Evolutionary conservation across 2,329 filamentous ascomycete genomes (phyloP).

Genomic region (Leptodontidium sp.): DNA sequence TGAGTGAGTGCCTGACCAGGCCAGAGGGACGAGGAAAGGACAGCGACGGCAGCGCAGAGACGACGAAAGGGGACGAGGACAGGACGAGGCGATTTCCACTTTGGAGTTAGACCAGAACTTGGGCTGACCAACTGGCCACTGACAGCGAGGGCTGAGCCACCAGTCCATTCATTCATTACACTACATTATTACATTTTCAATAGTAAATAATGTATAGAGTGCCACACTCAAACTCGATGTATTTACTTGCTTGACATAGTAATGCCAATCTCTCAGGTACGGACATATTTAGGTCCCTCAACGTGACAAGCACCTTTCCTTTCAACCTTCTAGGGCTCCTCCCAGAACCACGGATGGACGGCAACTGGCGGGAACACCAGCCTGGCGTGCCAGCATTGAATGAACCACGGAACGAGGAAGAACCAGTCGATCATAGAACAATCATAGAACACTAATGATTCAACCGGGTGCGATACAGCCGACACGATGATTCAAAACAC

Average conservation of each 20-base stretch:
- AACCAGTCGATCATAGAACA: conserved; percentile 18
- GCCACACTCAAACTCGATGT: too few relatives aligned
- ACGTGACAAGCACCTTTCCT: conserved; percentile 2
- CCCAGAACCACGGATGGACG: conserved; percentile 2
- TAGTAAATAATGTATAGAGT: neutral
- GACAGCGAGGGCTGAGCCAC: neutral
- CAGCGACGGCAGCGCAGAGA: too few relatives aligned
- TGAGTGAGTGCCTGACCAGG: neutral
- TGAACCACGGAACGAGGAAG: neutral
- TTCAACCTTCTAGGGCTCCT: neutral
- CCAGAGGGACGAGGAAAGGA: neutral
- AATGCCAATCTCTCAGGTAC: neutral
- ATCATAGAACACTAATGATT: conserved; percentile 9
- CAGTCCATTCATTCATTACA: neutral
- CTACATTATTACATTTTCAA: neutral
- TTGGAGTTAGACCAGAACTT: neutral
- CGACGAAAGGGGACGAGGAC: neutral
- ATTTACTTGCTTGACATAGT: neutral
- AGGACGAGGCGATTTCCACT: conserved; percentile 3
- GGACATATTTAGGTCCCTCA: neutral
- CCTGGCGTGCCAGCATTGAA: neutral
- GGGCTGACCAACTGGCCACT: conserved; percentile 1
- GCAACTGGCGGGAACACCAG: conserved; percentile 9
- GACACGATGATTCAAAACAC: conserved; percentile 20
- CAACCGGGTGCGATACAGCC: neutral